These are phyloP conservation scores for Davidsoniella eucalypti DNA, from an alignment of 2,329 filamentous ascomycete genomes.

Conservation along the genomic window DNA sequence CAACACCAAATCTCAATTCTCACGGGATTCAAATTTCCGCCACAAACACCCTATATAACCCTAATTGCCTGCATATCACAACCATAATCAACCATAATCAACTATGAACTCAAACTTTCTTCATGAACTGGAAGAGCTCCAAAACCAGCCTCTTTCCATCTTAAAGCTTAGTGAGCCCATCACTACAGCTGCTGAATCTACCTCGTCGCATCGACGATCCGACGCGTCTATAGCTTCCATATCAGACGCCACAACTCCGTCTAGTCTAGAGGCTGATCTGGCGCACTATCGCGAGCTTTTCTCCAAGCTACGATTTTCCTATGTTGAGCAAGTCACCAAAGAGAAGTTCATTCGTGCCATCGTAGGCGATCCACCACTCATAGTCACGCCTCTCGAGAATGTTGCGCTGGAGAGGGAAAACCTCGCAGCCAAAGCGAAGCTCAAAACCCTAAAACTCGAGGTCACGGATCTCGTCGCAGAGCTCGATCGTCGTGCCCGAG, in stretches of 20 bases:
- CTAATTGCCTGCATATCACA: slow-evolving; percentile 1
- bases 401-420: slow-evolving; percentile 54
- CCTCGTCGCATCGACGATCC: slow-evolving; percentile 36
- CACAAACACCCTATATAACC: too few species aligned
- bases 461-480: slow-evolving; percentile 57
- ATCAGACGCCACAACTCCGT: slow-evolving; percentile 52
- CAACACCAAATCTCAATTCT: background rate
- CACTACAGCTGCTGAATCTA: slow-evolving; percentile 30
- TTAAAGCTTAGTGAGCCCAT: slow-evolving; percentile 63
- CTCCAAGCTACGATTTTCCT: slow-evolving; percentile 88
- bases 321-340: slow-evolving; percentile 96
- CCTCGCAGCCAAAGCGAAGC: slow-evolving; percentile 51
- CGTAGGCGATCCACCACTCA: slow-evolving; percentile 73
- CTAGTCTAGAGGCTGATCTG: slow-evolving; percentile 67
- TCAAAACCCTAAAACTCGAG: slow-evolving; percentile 67
- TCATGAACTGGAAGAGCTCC: slow-evolving; percentile 34
- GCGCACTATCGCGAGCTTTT: slow-evolving; percentile 90
- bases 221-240: slow-evolving; percentile 51
- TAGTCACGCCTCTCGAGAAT: slow-evolving; percentile 73
- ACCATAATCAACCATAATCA: slow-evolving; percentile 1
- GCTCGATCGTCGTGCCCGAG: slow-evolving; percentile 48
- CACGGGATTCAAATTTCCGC: background rate
- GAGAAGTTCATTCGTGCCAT: slow-evolving; percentile 93
- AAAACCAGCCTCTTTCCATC: slow-evolving; percentile 48
- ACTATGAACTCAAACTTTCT: slow-evolving; percentile 26